phyloP scores from a whole-genome alignment of 108 stramenopile genomes.

The Nannochloropsis gaditana region DNA sequence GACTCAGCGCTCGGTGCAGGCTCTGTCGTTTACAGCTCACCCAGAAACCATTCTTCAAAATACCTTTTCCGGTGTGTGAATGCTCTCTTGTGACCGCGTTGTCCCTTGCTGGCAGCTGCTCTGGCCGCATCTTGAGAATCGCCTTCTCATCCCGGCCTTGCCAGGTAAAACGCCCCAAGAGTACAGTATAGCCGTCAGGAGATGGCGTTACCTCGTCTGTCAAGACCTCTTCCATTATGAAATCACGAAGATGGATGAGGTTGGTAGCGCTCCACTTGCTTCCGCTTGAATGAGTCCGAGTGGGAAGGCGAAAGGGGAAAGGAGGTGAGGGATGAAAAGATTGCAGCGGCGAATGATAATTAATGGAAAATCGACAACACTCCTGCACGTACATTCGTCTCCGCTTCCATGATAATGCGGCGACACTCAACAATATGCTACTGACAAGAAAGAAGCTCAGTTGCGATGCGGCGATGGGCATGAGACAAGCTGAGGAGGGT shows the following conservation, averaged over 20 bases:
- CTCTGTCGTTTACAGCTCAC: background rate
- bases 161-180: background rate
- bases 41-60: too few species aligned
- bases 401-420: background rate
- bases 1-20: background rate
- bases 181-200: background rate
- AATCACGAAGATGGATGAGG: background rate
- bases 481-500: background rate
- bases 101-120: background rate
- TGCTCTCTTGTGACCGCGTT: background rate
- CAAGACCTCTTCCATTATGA: background rate
- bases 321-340: background rate
- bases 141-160: background rate
- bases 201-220: background rate
- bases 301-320: background rate
- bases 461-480: background rate
- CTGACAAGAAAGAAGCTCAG: background rate
- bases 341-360: background rate
- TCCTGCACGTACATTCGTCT: background rate
- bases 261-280: background rate
- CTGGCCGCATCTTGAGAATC: background rate
- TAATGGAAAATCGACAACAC: background rate
- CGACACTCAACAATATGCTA: slow-evolving; percentile 6
- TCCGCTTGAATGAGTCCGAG: background rate
- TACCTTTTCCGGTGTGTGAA: too few species aligned